Evolutionary conservation across 2,329 filamentous ascomycete genomes (phyloP).

Genomic region (Grosmannia penicillata): DNA sequence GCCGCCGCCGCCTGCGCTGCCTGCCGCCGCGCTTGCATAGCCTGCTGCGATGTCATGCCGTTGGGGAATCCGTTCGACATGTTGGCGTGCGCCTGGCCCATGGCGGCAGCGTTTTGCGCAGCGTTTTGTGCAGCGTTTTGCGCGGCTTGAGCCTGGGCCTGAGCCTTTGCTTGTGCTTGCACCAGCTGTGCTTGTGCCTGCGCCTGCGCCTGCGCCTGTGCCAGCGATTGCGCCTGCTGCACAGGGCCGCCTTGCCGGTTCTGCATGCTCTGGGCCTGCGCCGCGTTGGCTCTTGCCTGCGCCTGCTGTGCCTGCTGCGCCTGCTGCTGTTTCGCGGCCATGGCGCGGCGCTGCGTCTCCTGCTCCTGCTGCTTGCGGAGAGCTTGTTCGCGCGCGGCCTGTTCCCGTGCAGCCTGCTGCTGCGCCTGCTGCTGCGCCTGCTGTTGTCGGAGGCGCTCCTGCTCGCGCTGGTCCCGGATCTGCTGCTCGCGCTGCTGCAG

Average conservation of each 20-base stretch:
- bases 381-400: slow-evolving; percentile 23
- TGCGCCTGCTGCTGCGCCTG: slow-evolving; percentile 12
- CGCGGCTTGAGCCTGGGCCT: slow-evolving; percentile 19
- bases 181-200: slow-evolving; percentile 12
- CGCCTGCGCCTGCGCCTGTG: slow-evolving; percentile 16
- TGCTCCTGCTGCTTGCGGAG: slow-evolving; percentile 24
- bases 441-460: neutral
- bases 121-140: slow-evolving; percentile 7
- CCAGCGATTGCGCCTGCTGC: slow-evolving; percentile 16
- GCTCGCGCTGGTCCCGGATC: slow-evolving; percentile 21
- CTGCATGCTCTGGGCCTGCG: slow-evolving; percentile 18
- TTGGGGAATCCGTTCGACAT: slow-evolving; percentile 23
- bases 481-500: slow-evolving; percentile 13
- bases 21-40: slow-evolving; percentile 33
- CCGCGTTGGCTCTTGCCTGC: too few relatives aligned
- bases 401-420: slow-evolving; percentile 16
- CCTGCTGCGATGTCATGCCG: slow-evolving; percentile 20
- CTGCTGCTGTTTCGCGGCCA: slow-evolving; percentile 12
- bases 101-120: slow-evolving; percentile 10
- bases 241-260: too few relatives aligned
- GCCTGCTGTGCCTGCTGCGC: slow-evolving; percentile 20
- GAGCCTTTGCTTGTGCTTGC: slow-evolving; percentile 23
- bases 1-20: slow-evolving; percentile 41
- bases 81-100: slow-evolving; percentile 27
- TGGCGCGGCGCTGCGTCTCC: slow-evolving; percentile 13